phyloP scores from a whole-genome alignment of 495 filamentous ascomycete species.

The Parachaetomium inaequale region DNA sequence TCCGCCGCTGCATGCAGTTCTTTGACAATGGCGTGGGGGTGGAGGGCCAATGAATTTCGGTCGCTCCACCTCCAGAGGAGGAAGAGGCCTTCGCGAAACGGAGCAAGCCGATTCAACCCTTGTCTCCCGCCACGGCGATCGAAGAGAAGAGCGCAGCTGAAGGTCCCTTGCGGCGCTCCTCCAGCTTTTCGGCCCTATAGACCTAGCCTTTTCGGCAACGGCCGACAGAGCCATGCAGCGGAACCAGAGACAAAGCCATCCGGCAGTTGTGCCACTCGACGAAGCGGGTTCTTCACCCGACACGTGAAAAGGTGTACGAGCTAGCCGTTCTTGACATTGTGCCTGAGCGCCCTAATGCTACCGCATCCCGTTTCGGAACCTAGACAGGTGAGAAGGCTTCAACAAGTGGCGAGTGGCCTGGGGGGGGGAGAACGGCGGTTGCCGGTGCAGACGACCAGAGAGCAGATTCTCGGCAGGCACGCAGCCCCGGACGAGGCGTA shows the following conservation, averaged over 20 bases:
- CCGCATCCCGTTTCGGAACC: background rate
- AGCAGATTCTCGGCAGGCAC: background rate
- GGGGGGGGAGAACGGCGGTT: conserved; percentile 17
- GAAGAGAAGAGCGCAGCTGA: conserved; percentile 18
- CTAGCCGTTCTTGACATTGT: conserved; percentile 13
- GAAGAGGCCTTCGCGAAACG: conserved; percentile 1
- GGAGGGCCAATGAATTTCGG: conserved; percentile 9
- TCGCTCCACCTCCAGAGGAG: background rate
- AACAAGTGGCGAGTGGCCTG: conserved; percentile 15
- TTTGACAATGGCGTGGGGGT: background rate
- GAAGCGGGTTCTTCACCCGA: conserved; percentile 20
- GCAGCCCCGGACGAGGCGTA: background rate
- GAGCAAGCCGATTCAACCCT: conserved; percentile 7
- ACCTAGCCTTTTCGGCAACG: conserved; percentile 32
- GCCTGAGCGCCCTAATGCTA: background rate
- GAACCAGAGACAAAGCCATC: conserved; percentile 30
- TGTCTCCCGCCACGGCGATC: conserved; percentile 9
- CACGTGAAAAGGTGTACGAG: conserved; percentile 26
- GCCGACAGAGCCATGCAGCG: conserved; percentile 32
- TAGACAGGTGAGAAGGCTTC: background rate
- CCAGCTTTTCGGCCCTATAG: conserved; percentile 33
- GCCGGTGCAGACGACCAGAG: background rate
- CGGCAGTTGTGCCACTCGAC: conserved; percentile 26
- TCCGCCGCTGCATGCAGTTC: too few relatives aligned
- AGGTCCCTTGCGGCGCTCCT: conserved; percentile 18